phyloP scores from a whole-genome alignment of 1,139 yeast genomes.

The Protomyces inouyei region DNA sequence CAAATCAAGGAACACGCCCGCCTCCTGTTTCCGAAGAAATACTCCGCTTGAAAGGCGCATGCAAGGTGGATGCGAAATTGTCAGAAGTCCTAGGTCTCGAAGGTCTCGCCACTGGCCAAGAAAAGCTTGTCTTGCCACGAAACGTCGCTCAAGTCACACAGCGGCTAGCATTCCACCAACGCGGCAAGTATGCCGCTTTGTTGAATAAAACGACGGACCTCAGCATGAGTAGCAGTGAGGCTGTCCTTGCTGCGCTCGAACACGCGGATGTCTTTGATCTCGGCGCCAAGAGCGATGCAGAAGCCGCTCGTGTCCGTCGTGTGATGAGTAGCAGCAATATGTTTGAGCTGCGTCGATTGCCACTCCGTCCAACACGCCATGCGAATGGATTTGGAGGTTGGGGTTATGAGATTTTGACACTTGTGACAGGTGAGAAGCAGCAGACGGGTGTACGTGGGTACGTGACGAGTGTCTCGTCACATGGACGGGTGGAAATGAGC shows the following conservation, averaged over 20 bases:
- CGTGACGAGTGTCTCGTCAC: background rate
- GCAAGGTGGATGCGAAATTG: background rate
- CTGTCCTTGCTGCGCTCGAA: background rate
- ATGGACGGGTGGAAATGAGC: background rate
- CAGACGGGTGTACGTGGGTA: background rate
- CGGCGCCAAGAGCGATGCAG: background rate
- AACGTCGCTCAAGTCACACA: background rate
- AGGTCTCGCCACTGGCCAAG: background rate
- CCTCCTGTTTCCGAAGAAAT: slow-evolving; percentile 9
- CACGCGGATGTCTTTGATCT: background rate
- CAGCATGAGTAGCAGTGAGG: background rate
- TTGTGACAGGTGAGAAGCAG: background rate
- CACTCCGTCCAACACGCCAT: background rate
- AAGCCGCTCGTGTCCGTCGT: background rate
- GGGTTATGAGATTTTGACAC: background rate
- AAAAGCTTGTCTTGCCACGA: background rate
- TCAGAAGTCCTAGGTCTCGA: background rate
- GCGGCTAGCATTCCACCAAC: background rate
- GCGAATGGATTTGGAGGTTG: background rate
- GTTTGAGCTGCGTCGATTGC: background rate
- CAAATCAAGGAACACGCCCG: background rate
- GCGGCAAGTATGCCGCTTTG: background rate
- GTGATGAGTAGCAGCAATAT: background rate
- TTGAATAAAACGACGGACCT: background rate
- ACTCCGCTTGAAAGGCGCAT: background rate